Evolutionary conservation across 106 monocot species (phyloP), one percentile per base, ranked within the genome.

Genomic region (Vanilla planifolia): DNA sequence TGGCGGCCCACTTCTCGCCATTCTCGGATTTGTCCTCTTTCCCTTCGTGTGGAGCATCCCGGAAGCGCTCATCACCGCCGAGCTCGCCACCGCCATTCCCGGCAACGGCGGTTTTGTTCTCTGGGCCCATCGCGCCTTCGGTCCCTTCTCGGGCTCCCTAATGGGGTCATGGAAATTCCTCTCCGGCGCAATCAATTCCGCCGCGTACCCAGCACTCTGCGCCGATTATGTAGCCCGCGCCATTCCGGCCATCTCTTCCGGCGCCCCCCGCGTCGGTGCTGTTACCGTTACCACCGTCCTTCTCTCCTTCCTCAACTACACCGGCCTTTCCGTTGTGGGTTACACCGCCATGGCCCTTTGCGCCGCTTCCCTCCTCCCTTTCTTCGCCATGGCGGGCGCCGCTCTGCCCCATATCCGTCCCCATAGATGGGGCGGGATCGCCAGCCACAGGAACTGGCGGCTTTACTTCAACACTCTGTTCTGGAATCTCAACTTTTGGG

Each of bases 91-190:
- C 28, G 79, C 92, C 42, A 60, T 80, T 36, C 92, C 92, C 3
- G 86, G 86, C 64, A 92, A 92, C 70, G 90, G 85, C 30, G 90
- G 90, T n/a, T 91, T 76, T 69, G 85, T 91, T n/a, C 60, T 91
- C n/a, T 91, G 92, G 92, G 80, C 86, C 15, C 61, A 79, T 32
- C 70, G 58, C 9, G 92, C 92, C 22, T 86, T 92, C 69, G 92
- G 92, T 4, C 74, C 83, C 10, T 66, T 92, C 60, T 22, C 64
- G 11, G 93, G 80, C 4, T 77, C 77, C 48, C 60, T 94, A 11
- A 83, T 94, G 85, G 82, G 82, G 22, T 70, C 77, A 22, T 89
- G 85, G 81, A 88, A 88, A 71, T 88, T 80, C 76, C 80, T 92
- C 60, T 76, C 75, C 66, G 87, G 88, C 47, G 80, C 78, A 35